phyloP scores from a whole-genome alignment of 148 eudicot species.

The Arctostaphylos glauca region DNA sequence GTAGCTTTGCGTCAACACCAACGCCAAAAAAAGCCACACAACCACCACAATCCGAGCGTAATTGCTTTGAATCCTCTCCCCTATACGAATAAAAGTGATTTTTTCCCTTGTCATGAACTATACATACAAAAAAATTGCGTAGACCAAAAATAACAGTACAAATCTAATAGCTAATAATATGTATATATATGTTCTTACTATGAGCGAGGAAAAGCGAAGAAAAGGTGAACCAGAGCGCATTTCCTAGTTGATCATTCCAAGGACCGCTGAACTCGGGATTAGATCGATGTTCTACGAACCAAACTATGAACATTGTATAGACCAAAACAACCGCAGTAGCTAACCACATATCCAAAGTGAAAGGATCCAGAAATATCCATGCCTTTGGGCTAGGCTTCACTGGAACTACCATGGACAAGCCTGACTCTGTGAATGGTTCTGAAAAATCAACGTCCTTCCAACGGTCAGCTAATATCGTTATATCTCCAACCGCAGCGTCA shows the following conservation, averaged over 20 bases:
- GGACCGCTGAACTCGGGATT: no score
- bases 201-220: constrained; percentile 28
- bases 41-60: background rate
- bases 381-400: background rate
- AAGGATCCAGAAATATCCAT: no score
- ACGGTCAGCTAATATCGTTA: background rate
- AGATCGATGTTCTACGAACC: no score
- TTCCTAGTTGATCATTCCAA: background rate
- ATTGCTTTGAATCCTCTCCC: background rate
- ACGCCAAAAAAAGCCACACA: background rate
- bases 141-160: background rate
- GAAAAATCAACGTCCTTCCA: background rate
- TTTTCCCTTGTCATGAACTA: no score
- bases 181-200: constrained; percentile 21
- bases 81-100: background rate
- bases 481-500: background rate
- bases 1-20: background rate
- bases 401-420: background rate
- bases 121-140: no score
- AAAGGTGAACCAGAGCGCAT: constrained; percentile 27
- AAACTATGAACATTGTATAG: no score
- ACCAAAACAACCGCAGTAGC: no score
- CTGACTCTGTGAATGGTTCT: background rate
- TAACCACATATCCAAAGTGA: background rate
- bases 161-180: no score